Percentiles rank a stretch among this genome's conserved stretches.
These are phyloP conservation scores for Corynespora cassiicola DNA, from an alignment of 2,329 filamentous ascomycete species.

Conservation along the genomic window DNA sequence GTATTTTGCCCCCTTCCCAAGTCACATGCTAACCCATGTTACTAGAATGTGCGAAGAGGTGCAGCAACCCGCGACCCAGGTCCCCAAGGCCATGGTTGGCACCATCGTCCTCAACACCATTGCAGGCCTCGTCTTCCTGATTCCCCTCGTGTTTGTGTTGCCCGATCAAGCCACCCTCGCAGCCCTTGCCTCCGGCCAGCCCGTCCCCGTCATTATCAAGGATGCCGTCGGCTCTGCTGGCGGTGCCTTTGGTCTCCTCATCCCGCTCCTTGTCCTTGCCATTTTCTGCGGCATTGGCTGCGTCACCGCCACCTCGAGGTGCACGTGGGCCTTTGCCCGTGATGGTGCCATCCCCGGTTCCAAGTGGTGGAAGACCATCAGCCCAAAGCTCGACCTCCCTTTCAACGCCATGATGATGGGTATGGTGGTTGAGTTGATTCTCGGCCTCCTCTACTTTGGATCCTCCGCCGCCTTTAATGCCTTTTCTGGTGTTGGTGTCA, in stretches of 20 bases:
- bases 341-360: slow-evolving; percentile 73
- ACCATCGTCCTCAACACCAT: slow-evolving; percentile 72
- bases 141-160: slow-evolving; percentile 73
- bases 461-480: slow-evolving; percentile 74
- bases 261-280: slow-evolving; percentile 71
- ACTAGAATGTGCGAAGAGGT: slow-evolving; percentile 78
- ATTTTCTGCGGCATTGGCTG: slow-evolving; percentile 73
- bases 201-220: slow-evolving; percentile 69
- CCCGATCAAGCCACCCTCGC: slow-evolving; percentile 66
- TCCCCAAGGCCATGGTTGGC: slow-evolving; percentile 74
- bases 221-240: slow-evolving; percentile 66
- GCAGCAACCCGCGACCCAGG: slow-evolving; percentile 68
- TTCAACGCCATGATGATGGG: slow-evolving; percentile 76
- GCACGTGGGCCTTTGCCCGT: slow-evolving; percentile 73
- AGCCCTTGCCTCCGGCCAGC: slow-evolving; percentile 63
- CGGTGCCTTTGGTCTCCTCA: slow-evolving; percentile 67
- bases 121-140: slow-evolving; percentile 71
- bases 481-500: slow-evolving; percentile 74
- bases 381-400: slow-evolving; percentile 68
- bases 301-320: slow-evolving; percentile 72
- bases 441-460: slow-evolving; percentile 74
- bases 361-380: slow-evolving; percentile 65
- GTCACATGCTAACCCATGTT: slow-evolving; percentile 26
- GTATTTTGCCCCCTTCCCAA: slow-evolving; percentile 17
- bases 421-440: slow-evolving; percentile 68